A percentile compares a stretch with the other conserved stretches of the same genome.
phyloP scores from a whole-genome alignment of 768 basidiomycete genomes.

The Lactarius vividus region DNA sequence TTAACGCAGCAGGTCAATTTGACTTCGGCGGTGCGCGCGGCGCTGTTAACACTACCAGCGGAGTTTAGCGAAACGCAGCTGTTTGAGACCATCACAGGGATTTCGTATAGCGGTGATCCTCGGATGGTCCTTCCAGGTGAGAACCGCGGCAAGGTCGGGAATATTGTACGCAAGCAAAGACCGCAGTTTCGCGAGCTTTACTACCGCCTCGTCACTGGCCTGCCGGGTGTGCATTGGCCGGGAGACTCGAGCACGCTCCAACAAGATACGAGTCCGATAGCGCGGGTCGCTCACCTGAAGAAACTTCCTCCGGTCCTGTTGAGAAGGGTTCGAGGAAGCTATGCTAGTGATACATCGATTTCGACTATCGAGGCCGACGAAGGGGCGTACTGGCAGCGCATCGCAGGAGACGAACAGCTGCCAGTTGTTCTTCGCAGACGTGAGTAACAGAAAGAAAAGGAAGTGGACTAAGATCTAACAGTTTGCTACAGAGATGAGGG shows the following conservation, averaged over 20 bases:
- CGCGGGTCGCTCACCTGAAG: conserved; percentile 68
- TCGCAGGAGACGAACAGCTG: conserved; percentile 64
- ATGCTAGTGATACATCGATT: conserved; percentile 38
- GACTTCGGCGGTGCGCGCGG: conserved; percentile 84
- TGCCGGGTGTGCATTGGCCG: conserved; percentile 80
- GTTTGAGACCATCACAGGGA: conserved; percentile 80
- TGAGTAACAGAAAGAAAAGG: conserved; percentile 29
- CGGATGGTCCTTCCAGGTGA: conserved; percentile 94
- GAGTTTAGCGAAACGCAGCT: conserved; percentile 78
- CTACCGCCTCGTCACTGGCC: conserved; percentile 67
- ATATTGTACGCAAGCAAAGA: conserved; percentile 83
- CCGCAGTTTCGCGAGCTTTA: conserved; percentile 88
- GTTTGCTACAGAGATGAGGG: conserved; percentile 59
- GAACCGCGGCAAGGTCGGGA: conserved; percentile 90
- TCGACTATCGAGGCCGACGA: conserved; percentile 59
- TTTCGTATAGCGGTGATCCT: conserved; percentile 88
- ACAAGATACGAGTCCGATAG: conserved; percentile 71
- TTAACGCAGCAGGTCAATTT: conserved; percentile 94
- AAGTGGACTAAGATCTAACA: background rate
- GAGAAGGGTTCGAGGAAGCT: conserved; percentile 51
- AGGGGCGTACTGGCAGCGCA: conserved; percentile 66
- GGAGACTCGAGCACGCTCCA: conserved; percentile 48
- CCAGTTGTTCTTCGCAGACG: conserved; percentile 52
- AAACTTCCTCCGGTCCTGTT: conserved; percentile 75
- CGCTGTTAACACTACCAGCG: conserved; percentile 82